These are phyloP conservation scores for Kalanchoe fedtschenkoi DNA, from an alignment of 164 flowering plant genomes.

Conservation along the genomic window DNA sequence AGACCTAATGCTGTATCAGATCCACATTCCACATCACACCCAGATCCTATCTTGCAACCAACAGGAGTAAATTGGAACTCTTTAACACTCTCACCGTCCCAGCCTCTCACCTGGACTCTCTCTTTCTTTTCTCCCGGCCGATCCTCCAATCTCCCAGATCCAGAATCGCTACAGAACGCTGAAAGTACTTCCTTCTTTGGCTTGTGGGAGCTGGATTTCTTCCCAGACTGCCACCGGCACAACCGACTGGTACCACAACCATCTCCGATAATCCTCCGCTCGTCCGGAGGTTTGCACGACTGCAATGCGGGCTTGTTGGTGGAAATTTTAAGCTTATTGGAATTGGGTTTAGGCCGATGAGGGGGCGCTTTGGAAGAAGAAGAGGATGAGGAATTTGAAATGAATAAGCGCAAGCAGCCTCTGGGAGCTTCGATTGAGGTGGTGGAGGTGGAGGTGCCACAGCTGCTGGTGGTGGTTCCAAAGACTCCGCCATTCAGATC, in stretches of 20 bases:
- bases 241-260: conserved; percentile 9
- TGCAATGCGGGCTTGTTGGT: conserved; percentile 11
- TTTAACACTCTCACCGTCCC: neutral
- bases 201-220: conserved; percentile 12
- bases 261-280: conserved; percentile 10
- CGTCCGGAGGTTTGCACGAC: neutral
- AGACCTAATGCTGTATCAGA: conserved; percentile 14
- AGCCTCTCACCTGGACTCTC: conserved; percentile 12
- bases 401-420: conserved; percentile 47
- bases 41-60: conserved; percentile 17
- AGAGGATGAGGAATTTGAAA: conserved; percentile 30
- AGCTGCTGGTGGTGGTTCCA: conserved; percentile 9
- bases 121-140: conserved; percentile 6
- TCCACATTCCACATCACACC: conserved; percentile 19
- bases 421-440: conserved; percentile 37
- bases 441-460: conserved; percentile 17
- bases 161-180: neutral
- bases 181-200: neutral
- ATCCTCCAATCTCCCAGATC: conserved; percentile 12
- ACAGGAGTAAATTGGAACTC: conserved; percentile 27
- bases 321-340: conserved; percentile 14
- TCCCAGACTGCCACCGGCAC: conserved; percentile 20
- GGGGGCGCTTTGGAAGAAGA: conserved; percentile 32
- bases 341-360: conserved; percentile 13
- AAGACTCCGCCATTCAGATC: conserved; percentile 20